Conservation (phyloP, 139 green algal genomes). For the Raphidocelis subcapitata region DNA sequence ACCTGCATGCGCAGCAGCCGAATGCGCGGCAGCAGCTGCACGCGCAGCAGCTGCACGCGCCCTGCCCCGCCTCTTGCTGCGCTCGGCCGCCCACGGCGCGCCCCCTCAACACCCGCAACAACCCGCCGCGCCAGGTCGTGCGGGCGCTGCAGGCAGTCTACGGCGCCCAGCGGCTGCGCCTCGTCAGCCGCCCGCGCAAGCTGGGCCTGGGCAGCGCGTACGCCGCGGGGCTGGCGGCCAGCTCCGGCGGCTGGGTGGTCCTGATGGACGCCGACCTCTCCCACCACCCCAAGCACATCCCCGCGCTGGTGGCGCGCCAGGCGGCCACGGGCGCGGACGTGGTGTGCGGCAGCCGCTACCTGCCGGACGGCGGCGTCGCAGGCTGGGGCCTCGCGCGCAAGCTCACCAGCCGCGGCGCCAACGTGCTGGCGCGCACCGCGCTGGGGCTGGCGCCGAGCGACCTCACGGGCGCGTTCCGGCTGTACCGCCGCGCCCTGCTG, state of each 20-base stretch:
- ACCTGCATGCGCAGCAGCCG: no score
- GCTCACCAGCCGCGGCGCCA: constrained; percentile 88
- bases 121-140: constrained; percentile 50
- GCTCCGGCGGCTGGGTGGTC: constrained; percentile 79
- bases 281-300: constrained; percentile 77
- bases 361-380: constrained; percentile 74
- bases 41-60: no score
- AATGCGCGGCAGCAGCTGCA: no score
- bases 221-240: constrained; percentile 29
- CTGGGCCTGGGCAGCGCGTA: constrained; percentile 76
- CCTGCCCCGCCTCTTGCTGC: no score
- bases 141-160: constrained; percentile 24
- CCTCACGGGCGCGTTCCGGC: constrained; percentile 91
- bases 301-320: constrained; percentile 47
- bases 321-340: constrained; percentile 69
- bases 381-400: constrained; percentile 92
- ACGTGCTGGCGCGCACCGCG: constrained; percentile 82
- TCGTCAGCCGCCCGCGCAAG: constrained; percentile 69
- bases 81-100: no score
- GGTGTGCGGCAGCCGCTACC: constrained; percentile 90
- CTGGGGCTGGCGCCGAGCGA: constrained; percentile 64
- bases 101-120: no score
- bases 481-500: constrained; percentile 73
- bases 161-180: constrained; percentile 16
- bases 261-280: constrained; percentile 98